phyloP scores from a whole-genome alignment of 495 filamentous ascomycete genomes.

The Penicillium turbatum region DNA sequence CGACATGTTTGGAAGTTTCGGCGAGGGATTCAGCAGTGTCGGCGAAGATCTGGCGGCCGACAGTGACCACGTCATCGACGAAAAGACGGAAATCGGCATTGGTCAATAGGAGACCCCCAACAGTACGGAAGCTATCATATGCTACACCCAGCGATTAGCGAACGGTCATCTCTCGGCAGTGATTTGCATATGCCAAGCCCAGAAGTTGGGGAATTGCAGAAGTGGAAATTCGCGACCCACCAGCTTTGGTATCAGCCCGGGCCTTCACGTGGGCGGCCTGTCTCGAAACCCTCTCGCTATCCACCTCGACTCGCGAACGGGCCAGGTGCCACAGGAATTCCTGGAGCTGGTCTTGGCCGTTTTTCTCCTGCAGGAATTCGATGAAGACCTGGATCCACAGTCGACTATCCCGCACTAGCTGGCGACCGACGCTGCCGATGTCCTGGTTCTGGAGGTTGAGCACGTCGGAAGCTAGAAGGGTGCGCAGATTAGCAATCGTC shows the following conservation, averaged over 20 bases:
- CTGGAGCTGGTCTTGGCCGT: constrained; percentile 78
- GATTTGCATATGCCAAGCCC: constrained; percentile 5
- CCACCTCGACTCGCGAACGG: constrained; percentile 64
- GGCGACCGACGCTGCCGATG: constrained; percentile 70
- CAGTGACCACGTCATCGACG: constrained; percentile 71
- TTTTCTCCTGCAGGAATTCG: constrained; percentile 74
- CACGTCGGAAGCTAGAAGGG: constrained; percentile 69
- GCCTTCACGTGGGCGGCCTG: constrained; percentile 61
- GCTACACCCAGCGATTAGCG: constrained; percentile 45
- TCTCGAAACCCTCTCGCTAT: constrained; percentile 60
- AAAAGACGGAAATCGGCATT: constrained; percentile 90
- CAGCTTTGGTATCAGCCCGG: constrained; percentile 73
- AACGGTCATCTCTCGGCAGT: neutral
- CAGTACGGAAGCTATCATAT: constrained; percentile 77
- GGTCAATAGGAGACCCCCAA: constrained; percentile 76
- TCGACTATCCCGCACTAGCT: constrained; percentile 66
- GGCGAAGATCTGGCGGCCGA: constrained; percentile 80
- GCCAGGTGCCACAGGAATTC: constrained; percentile 85
- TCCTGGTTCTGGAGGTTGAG: constrained; percentile 72
- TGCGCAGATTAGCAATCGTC: constrained; percentile 72
- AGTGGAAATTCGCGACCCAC: constrained; percentile 40
- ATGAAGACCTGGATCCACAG: constrained; percentile 72
- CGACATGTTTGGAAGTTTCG: constrained; percentile 64
- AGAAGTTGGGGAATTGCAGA: neutral
- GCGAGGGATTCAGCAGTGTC: constrained; percentile 80